These are phyloP conservation scores for Pseudocercospora eumusae DNA, from an alignment of 2,329 filamentous ascomycete species.

Conservation along the genomic window DNA sequence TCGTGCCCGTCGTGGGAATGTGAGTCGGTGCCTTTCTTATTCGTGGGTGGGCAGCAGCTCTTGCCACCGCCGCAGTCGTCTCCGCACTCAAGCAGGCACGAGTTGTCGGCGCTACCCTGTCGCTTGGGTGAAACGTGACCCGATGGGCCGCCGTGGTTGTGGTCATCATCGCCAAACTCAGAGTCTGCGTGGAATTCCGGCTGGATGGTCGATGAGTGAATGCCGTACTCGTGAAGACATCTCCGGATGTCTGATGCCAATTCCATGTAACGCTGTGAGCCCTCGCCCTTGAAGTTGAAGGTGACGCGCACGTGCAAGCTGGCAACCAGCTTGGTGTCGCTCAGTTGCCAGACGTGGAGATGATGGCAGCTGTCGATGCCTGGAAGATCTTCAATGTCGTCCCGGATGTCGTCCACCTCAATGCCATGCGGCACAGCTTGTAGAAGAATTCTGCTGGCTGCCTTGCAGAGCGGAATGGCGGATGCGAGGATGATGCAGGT, in stretches of 20 bases:
- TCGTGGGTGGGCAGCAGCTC: conserved; percentile 44
- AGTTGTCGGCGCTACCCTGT: conserved; percentile 38
- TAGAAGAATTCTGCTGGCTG: conserved; percentile 82
- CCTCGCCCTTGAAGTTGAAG: conserved; percentile 80
- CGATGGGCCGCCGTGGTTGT: conserved; percentile 33
- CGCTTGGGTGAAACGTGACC: conserved; percentile 34
- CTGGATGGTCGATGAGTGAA: conserved; percentile 96
- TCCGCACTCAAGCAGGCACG: conserved; percentile 48
- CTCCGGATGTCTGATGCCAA: conserved; percentile 78
- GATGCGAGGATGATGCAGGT: conserved; percentile 74
- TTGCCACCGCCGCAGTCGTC: conserved; percentile 47
- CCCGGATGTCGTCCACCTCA: conserved; percentile 83
- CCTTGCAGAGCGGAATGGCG: conserved; percentile 75
- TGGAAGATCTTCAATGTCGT: conserved; percentile 82
- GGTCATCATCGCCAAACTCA: conserved; percentile 44
- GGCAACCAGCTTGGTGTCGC: conserved; percentile 89
- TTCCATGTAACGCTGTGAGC: conserved; percentile 80
- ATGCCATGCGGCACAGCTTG: conserved; percentile 92
- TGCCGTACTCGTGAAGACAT: conserved; percentile 92
- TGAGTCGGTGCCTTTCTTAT: conserved; percentile 20
- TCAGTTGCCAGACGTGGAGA: conserved; percentile 96
- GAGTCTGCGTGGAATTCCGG: conserved; percentile 66
- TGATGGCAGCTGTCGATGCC: conserved; percentile 92
- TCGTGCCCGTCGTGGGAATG: conserved; percentile 22
- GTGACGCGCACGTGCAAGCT: conserved; percentile 90